Evolutionary conservation across 305 asterid genomes (phyloP).

Genomic region (Andrographis paniculata): DNA sequence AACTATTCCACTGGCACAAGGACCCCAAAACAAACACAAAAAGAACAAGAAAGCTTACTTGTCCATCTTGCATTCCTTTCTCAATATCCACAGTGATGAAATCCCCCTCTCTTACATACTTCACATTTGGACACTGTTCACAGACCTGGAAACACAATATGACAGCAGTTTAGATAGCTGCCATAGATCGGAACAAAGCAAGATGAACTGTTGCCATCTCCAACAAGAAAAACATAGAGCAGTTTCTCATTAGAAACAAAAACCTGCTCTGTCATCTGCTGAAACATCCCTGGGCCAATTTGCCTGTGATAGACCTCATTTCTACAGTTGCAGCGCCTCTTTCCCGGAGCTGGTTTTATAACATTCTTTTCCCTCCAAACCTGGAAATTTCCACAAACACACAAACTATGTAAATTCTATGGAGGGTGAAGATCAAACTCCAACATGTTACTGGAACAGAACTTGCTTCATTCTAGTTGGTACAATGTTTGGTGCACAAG

Average conservation of each 20-base stretch:
- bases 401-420: constrained; percentile 7
- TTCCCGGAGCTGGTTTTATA: constrained; percentile 88
- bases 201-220: neutral
- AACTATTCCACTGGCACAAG: constrained; percentile 1
- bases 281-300: constrained; percentile 99
- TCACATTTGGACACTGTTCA: constrained; percentile 90
- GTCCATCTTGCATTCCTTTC: constrained; percentile 97
- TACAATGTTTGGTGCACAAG: constrained; percentile 4
- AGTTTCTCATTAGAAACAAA: constrained; percentile 9
- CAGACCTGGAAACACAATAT: constrained; percentile 58
- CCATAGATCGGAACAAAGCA: constrained; percentile 6
- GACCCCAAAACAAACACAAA: neutral
- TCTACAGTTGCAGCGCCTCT: constrained; percentile 94
- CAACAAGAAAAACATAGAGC: neutral
- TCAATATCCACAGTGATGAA: constrained; percentile 91
- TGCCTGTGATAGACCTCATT: constrained; percentile 98
- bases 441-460: neutral
- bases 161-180: constrained; percentile 1
- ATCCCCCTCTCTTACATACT: constrained; percentile 90
- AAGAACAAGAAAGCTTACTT: constrained; percentile 37
- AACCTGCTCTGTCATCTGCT: constrained; percentile 99
- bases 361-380: constrained; percentile 96
- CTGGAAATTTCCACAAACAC: constrained; percentile 27
- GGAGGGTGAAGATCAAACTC: neutral
- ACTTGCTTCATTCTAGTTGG: neutral